Base-by-base conservation (phyloP, 805 yeast genomes). In the Saccharomycopsis vini region DNA sequence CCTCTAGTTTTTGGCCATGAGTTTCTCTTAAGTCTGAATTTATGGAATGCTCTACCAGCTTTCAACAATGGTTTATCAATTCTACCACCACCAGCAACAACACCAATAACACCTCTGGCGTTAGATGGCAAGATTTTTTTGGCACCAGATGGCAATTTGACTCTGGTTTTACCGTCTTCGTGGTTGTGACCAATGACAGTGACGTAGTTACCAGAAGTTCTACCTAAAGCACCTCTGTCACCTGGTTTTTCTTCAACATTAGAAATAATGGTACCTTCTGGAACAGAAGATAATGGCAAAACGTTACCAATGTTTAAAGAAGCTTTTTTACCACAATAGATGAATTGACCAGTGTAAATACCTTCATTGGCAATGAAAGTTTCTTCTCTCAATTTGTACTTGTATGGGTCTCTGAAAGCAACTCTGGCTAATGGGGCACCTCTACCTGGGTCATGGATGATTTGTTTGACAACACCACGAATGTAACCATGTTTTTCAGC, bases 1-100 rank as follows among this genome's bases (percentile, higher is more conserved):
- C 97, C 98, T 80, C 97, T 88, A 68, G 97, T 92, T 85, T 87
- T 89, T 76, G 98, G 98, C 97, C 97, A 92, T 59, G 95, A 87
- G 95, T 92, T 88, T 79, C 97, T 81, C 94, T 92, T 92, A 66
- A 89, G 95, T 76, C 74, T 89, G 92, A 83, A 89, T 80, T 90
- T 90, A 89, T 90, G 96, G 95, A 81, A 90, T 59, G 98, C 98
- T 79, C 95, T 88, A 78, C 97, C 97, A 68, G 98, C 98, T 86
- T 90, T 90, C 71, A 90, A 83, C 77, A 90, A 77, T 75, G 98
- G 98, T 79, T 90, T 90, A 76, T 90, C 97, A 66, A 87, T 87
- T 83, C 97, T 90, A 73, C 97, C 97, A 80, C 97, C 97, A 77
- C 97, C 97, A 66, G 97, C 97, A 71, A 90, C 89, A 61, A 90